These are phyloP conservation scores for Termitomyces sp. DNA, from an alignment of 768 basidiomycete species.

Conservation along the genomic window DNA sequence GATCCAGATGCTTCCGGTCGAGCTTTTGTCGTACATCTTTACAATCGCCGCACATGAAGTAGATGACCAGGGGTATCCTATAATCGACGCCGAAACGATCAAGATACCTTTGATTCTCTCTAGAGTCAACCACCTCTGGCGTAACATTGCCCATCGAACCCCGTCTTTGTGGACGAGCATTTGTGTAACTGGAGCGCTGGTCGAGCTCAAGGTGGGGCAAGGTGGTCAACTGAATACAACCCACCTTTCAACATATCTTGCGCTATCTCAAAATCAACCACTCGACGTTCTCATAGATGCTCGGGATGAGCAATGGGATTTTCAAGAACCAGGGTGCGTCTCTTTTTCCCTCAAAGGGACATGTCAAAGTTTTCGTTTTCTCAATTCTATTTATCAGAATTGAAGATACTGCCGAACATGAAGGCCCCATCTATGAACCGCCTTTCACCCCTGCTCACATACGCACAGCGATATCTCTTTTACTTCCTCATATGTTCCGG, in stretches of 20 bases:
- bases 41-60: slow-evolving; percentile 39
- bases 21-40: slow-evolving; percentile 59
- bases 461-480: slow-evolving; percentile 39
- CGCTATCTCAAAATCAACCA: slow-evolving; percentile 46
- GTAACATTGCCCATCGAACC: slow-evolving; percentile 45
- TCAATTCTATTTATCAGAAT: slow-evolving; percentile 23
- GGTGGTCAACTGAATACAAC: slow-evolving; percentile 29
- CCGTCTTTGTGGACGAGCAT: slow-evolving; percentile 56
- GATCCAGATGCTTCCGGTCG: slow-evolving; percentile 49
- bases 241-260: slow-evolving; percentile 41
- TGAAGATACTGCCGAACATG: slow-evolving; percentile 18
- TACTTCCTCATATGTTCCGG: slow-evolving; percentile 51
- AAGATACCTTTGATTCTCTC: slow-evolving; percentile 46
- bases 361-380: background rate
- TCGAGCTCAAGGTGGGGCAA: slow-evolving; percentile 19
- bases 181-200: slow-evolving; percentile 43
- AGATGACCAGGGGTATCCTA: slow-evolving; percentile 22
- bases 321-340: slow-evolving; percentile 48
- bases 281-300: slow-evolving; percentile 59
- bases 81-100: slow-evolving; percentile 40
- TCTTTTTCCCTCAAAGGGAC: slow-evolving; percentile 8
- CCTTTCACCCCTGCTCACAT: slow-evolving; percentile 46
- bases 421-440: slow-evolving; percentile 28
- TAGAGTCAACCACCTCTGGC: slow-evolving; percentile 52
- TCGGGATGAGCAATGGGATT: slow-evolving; percentile 60